Percentiles rank a stretch among this genome's conserved stretches.
These are phyloP conservation scores for Ambrosia trifida DNA, from an alignment of 129 eudicot genomes.

Conservation along the genomic window DNA sequence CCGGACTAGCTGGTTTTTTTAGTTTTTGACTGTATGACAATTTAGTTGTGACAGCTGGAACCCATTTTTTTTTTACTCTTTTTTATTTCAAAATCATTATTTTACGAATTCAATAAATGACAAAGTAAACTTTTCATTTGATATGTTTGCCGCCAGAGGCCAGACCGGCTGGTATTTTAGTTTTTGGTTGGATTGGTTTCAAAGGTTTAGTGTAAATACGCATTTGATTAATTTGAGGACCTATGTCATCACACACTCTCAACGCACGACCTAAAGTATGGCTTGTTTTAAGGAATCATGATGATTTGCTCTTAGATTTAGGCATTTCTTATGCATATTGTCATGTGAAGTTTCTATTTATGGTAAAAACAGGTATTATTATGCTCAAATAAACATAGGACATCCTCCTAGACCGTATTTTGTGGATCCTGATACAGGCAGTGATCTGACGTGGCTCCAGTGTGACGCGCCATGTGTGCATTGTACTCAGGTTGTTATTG, in stretches of 20 bases:
- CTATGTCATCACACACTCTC: neutral
- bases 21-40: no score
- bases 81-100: no score
- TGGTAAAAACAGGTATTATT: conserved; percentile 58
- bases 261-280: neutral
- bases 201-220: neutral
- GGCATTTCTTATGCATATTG: neutral
- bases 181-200: no score
- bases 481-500: conserved; percentile 64
- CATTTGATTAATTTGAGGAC: neutral
- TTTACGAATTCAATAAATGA: no score
- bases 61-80: no score
- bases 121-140: no score
- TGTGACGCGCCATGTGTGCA: conserved; percentile 92
- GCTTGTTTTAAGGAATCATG: conserved; percentile 2
- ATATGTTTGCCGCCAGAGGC: no score
- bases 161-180: no score
- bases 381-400: conserved; percentile 68
- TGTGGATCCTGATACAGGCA: conserved; percentile 95
- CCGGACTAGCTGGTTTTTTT: no score
- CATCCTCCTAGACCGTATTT: conserved; percentile 75
- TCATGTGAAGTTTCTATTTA: neutral
- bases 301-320: neutral
- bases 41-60: no score
- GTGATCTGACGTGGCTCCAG: conserved; percentile 97